Base-by-base conservation (phyloP, 2,329 filamentous ascomycete species). In the Talaromyces sp. region DNA sequence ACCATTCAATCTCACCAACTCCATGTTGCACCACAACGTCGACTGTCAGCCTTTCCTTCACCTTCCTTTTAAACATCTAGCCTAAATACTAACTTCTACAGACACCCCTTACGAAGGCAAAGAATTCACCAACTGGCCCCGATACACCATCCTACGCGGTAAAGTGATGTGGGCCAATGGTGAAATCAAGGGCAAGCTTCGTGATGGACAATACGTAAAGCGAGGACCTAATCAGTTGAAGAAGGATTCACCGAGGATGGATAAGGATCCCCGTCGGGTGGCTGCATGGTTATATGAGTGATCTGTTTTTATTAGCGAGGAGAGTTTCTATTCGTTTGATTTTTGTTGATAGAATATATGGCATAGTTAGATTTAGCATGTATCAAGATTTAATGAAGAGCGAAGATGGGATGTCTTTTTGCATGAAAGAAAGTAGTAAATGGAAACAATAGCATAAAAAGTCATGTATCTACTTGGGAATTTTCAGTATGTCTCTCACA, bases 81-180 rank as follows among this genome's bases (percentile, higher is more conserved):
- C 27, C 1, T 51, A 1, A 25, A 17, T 17, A 7, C 13, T 51
- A 8, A 51, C 5, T 27, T 27, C 6, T 2, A 27, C 5, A 27
- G 47, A 78, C 43, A 78, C 76, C 11, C 76, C 76, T 0, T 78
- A 73, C 25, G 76, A 78, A 59, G 75, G 74, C 0, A 69, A 73
- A 45, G 65, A 68, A 22, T 69, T 77, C 22, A 65, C 60, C 4
- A 75, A 77, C 38, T 78, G 76, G 76, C 76, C 75, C 10, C 67
- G 76, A 17, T 76, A 75, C 56, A 74, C 73, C 3, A 67, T 78
- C 2, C 61, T 78, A 3, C 70, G 75, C 36, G 76, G 76, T 1
- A 62, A 77, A 58, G 60, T 77, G 0, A 72, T 76, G 3, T 77
- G 71, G 71, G 72, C 76, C 59, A 61, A 69, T 15, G 69, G 70